These are phyloP conservation scores for Oidiodendron maius DNA, from an alignment of 495 filamentous ascomycete genomes.

Conservation along the genomic window DNA sequence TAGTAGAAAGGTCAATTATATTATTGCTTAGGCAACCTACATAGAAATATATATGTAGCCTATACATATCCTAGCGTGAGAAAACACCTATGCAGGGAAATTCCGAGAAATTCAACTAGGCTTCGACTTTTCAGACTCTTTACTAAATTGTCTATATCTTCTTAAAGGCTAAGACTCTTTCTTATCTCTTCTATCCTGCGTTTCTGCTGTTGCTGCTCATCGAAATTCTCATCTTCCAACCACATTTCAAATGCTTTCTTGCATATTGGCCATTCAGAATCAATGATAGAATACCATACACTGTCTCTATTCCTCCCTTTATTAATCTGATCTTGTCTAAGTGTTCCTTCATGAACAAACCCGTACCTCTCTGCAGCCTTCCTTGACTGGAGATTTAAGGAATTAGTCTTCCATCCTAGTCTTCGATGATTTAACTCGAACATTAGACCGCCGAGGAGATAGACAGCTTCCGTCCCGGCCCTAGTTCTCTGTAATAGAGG, in stretches of 20 bases:
- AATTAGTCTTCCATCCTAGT: slow-evolving; percentile 12
- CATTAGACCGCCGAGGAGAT: slow-evolving; percentile 4
- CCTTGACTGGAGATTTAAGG: slow-evolving; percentile 9
- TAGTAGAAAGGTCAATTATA: too few species aligned
- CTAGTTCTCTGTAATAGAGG: slow-evolving; percentile 7
- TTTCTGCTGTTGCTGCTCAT: slow-evolving; percentile 11
- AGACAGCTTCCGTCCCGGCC: slow-evolving; percentile 9
- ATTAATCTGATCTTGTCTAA: slow-evolving; percentile 14
- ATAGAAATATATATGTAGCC: too few species aligned
- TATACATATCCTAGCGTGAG: too few species aligned
- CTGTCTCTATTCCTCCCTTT: slow-evolving; percentile 12
- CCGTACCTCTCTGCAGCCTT: slow-evolving; percentile 10
- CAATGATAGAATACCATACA: slow-evolving; percentile 12
- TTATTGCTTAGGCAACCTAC: too few species aligned
- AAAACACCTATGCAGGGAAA: too few species aligned
- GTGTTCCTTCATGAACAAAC: slow-evolving; percentile 12
- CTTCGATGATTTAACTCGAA: slow-evolving; percentile 13
- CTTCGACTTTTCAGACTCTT: not conserved
- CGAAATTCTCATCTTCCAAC: slow-evolving; percentile 12
- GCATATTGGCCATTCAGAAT: slow-evolving; percentile 11
- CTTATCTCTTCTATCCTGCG: slow-evolving; percentile 8
- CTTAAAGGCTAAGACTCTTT: slow-evolving; percentile 9
- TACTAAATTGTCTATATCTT: slow-evolving; percentile 2
- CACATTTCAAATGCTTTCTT: slow-evolving; percentile 12
- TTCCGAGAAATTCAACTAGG: too few species aligned